Evolutionary conservation across 495 filamentous ascomycete genomes (phyloP).

Genomic region (Daldinia bambusicola): DNA sequence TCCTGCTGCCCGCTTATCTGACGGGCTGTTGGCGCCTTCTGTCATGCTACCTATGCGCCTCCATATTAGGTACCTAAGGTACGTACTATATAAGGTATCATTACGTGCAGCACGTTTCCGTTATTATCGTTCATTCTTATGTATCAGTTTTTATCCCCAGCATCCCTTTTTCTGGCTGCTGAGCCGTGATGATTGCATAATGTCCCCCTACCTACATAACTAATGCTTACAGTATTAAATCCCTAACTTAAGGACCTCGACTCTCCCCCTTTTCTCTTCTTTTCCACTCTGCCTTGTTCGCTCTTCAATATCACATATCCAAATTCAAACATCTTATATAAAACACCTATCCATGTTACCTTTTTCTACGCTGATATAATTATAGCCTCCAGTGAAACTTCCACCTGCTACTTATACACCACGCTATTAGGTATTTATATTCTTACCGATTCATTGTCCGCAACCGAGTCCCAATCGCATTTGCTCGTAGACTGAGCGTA

Average conservation of each 20-base stretch:
- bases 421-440: background rate
- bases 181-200: background rate
- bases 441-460: background rate
- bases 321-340: background rate
- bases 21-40: background rate
- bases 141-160: too few species aligned
- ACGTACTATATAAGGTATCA: too few species aligned
- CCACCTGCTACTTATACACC: background rate
- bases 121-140: constrained; percentile 25
- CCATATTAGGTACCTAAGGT: too few species aligned
- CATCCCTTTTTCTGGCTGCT: too few species aligned
- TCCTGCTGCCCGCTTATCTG: background rate
- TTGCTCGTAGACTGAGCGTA: background rate
- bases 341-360: background rate
- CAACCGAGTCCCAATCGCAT: background rate
- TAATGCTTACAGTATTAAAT: too few species aligned
- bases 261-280: background rate
- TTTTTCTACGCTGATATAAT: background rate
- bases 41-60: background rate
- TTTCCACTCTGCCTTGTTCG: too few species aligned
- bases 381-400: background rate
- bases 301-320: too few species aligned
- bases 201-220: background rate
- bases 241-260: too few species aligned
- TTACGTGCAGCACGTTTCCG: constrained; percentile 9